Evolutionary conservation across 495 filamentous ascomycete genomes (phyloP).

Genomic region (Jackrogersella multiformis): DNA sequence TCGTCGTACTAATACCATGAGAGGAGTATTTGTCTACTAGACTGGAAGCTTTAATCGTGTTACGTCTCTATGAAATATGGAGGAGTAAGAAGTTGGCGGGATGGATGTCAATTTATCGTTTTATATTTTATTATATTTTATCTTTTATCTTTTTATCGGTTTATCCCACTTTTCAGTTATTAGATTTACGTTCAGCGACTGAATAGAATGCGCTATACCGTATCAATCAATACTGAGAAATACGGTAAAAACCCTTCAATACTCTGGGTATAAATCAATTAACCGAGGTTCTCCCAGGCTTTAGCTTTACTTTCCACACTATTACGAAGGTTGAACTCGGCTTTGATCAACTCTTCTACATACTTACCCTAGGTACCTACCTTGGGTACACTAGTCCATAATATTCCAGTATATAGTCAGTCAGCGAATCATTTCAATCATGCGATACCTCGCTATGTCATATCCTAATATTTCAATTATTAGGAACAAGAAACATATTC

Average conservation of each 20-base stretch:
- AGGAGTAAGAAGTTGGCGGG: slow-evolving; percentile 7
- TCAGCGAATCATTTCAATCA: slow-evolving; percentile 2
- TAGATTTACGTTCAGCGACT: not conserved
- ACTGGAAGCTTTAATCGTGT: slow-evolving; percentile 12
- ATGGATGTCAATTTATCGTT: too few relatives aligned
- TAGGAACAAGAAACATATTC: slow-evolving; percentile 12
- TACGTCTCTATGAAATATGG: slow-evolving; percentile 22
- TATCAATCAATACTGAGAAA: too few relatives aligned
- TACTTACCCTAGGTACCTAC: not conserved
- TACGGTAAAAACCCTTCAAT: too few relatives aligned
- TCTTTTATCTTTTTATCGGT: too few relatives aligned
- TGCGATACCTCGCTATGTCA: not conserved
- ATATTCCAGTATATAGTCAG: not conserved
- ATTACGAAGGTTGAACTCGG: too few relatives aligned
- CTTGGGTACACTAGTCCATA: too few relatives aligned
- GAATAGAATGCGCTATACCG: too few relatives aligned
- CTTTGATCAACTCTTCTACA: too few relatives aligned
- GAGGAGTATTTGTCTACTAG: slow-evolving; percentile 10
- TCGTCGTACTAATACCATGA: slow-evolving; percentile 31
- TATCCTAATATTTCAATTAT: slow-evolving; percentile 21
- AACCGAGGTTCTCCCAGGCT: too few relatives aligned
- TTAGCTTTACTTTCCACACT: too few relatives aligned
- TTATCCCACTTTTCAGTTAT: not conserved
- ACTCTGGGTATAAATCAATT: too few relatives aligned
- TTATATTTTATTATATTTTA: too few relatives aligned